Percentiles rank a stretch among this genome's conserved stretches.
phyloP scores from a whole-genome alignment of 768 basidiomycete species.

The Leccinum variicolor region DNA sequence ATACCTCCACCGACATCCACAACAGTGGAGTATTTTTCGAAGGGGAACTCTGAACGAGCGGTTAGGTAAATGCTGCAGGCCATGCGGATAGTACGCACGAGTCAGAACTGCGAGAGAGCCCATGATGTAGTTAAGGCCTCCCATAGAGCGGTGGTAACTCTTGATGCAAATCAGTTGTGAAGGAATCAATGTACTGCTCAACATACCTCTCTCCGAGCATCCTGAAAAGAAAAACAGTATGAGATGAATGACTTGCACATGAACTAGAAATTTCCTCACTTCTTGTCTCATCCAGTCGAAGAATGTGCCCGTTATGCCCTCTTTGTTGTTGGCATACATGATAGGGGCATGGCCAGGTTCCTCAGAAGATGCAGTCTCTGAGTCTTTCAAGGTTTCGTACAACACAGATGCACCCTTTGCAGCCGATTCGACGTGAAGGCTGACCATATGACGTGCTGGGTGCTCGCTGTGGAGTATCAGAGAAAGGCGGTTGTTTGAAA shows the following conservation, averaged over 20 bases:
- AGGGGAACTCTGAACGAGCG: conserved; percentile 29
- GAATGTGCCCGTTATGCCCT: conserved; percentile 19
- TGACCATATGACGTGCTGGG: conserved; percentile 19
- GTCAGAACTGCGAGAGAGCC: conserved; percentile 23
- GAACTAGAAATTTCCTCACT: conserved; percentile 8
- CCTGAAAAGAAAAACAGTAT: conserved; percentile 7
- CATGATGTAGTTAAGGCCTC: conserved; percentile 20
- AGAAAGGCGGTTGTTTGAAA: conserved; percentile 36
- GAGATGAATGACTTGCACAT: background rate
- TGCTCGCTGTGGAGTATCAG: conserved; percentile 24
- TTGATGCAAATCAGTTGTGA: background rate
- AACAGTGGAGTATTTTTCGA: conserved; percentile 25
- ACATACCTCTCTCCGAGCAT: conserved; percentile 19
- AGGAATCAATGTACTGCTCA: background rate
- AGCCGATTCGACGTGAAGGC: conserved; percentile 15
- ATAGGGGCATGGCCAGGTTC: conserved; percentile 20
- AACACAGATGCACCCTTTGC: conserved; percentile 18
- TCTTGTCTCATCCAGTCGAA: conserved; percentile 24
- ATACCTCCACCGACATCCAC: conserved; percentile 37
- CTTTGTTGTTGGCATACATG: conserved; percentile 18
- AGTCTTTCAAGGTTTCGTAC: conserved; percentile 28
- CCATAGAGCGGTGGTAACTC: conserved; percentile 25
- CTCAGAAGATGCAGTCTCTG: conserved; percentile 15
- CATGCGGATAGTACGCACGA: conserved; percentile 7
- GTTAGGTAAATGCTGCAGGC: background rate